Percentiles rank a stretch among this genome's conserved stretches.
Evolutionary conservation across 2,329 filamentous ascomycete species (phyloP).

Genomic region (Knoxdaviesia proteae): DNA sequence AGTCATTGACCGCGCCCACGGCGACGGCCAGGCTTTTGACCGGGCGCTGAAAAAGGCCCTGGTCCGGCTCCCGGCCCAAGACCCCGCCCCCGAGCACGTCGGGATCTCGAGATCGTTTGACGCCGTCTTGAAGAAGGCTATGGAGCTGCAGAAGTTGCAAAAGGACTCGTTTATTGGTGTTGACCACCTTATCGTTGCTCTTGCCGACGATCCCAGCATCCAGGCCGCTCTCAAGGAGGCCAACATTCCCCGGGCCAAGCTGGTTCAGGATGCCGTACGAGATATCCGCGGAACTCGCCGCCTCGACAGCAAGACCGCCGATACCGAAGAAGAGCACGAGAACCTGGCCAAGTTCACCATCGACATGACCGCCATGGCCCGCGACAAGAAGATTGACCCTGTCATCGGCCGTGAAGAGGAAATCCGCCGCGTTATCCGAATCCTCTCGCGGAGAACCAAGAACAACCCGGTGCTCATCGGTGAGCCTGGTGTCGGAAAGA

Average conservation of each 20-base stretch:
- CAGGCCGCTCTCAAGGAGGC: slow-evolving; percentile 59
- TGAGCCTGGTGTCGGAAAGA: slow-evolving; percentile 96
- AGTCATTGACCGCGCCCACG: slow-evolving; percentile 81
- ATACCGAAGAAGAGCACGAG: slow-evolving; percentile 80
- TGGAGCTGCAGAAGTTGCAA: slow-evolving; percentile 88
- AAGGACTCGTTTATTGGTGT: slow-evolving; percentile 90
- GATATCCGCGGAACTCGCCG: slow-evolving; percentile 81
- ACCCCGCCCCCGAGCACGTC: slow-evolving; percentile 79
- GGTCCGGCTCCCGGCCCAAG: slow-evolving; percentile 80
- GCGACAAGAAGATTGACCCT: slow-evolving; percentile 93
- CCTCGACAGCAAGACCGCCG: slow-evolving; percentile 90
- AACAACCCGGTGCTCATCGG: slow-evolving; percentile 98
- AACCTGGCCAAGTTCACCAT: slow-evolving; percentile 97
- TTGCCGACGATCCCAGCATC: slow-evolving; percentile 60
- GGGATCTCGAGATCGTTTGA: slow-evolving; percentile 65
- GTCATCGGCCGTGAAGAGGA: slow-evolving; percentile 95
- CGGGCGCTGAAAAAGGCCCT: slow-evolving; percentile 78
- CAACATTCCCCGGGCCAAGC: slow-evolving; percentile 78
- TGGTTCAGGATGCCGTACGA: slow-evolving; percentile 76
- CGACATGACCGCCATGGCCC: slow-evolving; percentile 90
- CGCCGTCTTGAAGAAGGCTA: slow-evolving; percentile 62
- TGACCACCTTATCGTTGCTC: slow-evolving; percentile 75
- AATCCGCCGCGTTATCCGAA: slow-evolving; percentile 77
- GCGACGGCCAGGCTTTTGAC: slow-evolving; percentile 76
- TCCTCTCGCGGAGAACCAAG: slow-evolving; percentile 83